Evolutionary conservation across 2,329 filamentous ascomycete species (phyloP).

Genomic region (Penicillium thymicola): DNA sequence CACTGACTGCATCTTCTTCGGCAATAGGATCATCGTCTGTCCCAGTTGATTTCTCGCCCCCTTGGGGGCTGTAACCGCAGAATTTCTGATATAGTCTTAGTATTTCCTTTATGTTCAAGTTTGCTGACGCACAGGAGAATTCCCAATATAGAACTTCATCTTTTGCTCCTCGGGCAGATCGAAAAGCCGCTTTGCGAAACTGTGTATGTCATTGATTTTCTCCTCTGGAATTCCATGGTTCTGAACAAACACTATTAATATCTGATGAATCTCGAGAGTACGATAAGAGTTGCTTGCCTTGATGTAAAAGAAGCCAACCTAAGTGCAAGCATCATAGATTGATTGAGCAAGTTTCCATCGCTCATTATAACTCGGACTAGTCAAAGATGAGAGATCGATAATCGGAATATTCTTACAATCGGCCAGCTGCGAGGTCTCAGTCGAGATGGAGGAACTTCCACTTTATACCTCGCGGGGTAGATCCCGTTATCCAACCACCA

Average conservation of each 20-base stretch:
- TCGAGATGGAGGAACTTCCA: neutral
- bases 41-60: conserved; percentile 17
- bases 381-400: conserved; percentile 45
- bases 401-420: conserved; percentile 38
- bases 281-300: conserved; percentile 22
- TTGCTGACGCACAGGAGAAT: conserved; percentile 17
- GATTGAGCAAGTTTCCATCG: conserved; percentile 40
- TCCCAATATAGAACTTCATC: conserved; percentile 40
- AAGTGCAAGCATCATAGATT: conserved; percentile 40
- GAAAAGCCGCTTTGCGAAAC: conserved; percentile 41
- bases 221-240: conserved; percentile 24
- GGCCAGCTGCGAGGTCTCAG: conserved; percentile 4
- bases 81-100: conserved; percentile 17
- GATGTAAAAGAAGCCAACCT: conserved; percentile 48
- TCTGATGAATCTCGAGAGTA: rapidly evolving
- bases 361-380: conserved; percentile 34
- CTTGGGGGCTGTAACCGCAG: conserved; percentile 27
- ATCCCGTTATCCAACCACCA: neutral
- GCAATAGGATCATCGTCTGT: conserved; percentile 14
- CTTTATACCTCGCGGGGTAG: conserved; percentile 2
- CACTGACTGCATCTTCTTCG: conserved; percentile 8
- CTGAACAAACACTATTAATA: neutral
- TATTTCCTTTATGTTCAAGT: too few relatives aligned
- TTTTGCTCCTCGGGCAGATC: conserved; percentile 40
- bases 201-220: conserved; percentile 12